phyloP scores from a whole-genome alignment of 495 filamentous ascomycete species.

The Penicillium pulvis region DNA sequence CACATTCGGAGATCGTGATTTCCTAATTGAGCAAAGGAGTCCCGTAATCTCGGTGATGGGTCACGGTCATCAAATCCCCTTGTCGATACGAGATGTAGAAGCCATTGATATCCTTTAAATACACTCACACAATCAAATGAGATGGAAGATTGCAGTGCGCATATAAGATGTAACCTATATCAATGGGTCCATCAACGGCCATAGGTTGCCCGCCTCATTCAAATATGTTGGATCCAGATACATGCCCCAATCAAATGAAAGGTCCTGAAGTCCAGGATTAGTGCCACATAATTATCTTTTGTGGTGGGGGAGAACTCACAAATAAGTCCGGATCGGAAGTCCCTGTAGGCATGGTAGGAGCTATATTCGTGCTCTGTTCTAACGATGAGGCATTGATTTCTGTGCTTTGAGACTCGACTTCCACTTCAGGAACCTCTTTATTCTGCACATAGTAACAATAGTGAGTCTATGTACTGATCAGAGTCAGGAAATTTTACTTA shows the following conservation, averaged over 20 bases:
- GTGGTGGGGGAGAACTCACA: too few relatives aligned
- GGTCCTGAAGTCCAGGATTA: neutral
- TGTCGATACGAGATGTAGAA: too few relatives aligned
- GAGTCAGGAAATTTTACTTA: neutral
- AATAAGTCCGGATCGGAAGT: neutral
- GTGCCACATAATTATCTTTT: too few relatives aligned
- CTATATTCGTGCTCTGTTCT: neutral
- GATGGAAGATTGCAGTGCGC: neutral
- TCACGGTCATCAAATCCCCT: neutral
- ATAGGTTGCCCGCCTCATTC: constrained; percentile 1
- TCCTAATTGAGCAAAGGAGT: neutral
- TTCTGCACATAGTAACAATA: neutral
- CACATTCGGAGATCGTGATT: neutral
- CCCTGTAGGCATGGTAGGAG: neutral
- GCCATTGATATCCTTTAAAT: too few relatives aligned
- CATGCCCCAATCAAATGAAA: constrained; percentile 6
- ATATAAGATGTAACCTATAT: neutral
- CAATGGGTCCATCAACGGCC: constrained; percentile 4
- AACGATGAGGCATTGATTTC: neutral
- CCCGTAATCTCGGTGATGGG: neutral
- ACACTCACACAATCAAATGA: too few relatives aligned
- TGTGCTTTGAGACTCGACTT: neutral
- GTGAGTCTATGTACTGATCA: neutral
- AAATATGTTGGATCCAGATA: constrained; percentile 5
- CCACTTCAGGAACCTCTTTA: neutral